Percentiles rank a stretch among this genome's conserved stretches.
Conservation (phyloP, 768 basidiomycete genomes). For the Serendipita sp. region DNA sequence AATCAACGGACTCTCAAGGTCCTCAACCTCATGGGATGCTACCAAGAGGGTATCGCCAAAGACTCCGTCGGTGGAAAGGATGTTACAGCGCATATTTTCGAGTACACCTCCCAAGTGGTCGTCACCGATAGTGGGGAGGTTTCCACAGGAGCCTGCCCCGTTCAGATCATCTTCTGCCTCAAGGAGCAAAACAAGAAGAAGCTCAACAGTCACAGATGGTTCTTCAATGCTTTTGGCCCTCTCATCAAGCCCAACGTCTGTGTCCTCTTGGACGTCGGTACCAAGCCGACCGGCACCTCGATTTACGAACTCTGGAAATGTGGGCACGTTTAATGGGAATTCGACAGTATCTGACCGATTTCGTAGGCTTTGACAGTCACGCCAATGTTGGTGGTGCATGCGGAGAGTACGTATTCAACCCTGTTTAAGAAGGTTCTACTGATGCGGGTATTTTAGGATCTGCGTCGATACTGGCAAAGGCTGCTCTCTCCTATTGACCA, state of each 20-base stretch:
- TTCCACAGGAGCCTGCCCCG: slow-evolving; percentile 52
- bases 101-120: slow-evolving; percentile 70
- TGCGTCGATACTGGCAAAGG: slow-evolving; percentile 66
- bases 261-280: slow-evolving; percentile 85
- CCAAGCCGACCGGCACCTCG: slow-evolving; percentile 84
- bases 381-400: slow-evolving; percentile 84
- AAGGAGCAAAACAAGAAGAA: slow-evolving; percentile 98
- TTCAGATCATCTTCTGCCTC: slow-evolving; percentile 79
- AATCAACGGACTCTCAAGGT: slow-evolving; percentile 86
- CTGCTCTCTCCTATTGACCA: slow-evolving; percentile 46
- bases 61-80: slow-evolving; percentile 79
- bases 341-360: background rate
- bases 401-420: slow-evolving; percentile 47
- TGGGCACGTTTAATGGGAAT: slow-evolving; percentile 10
- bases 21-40: slow-evolving; percentile 69
- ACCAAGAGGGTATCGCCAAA: slow-evolving; percentile 81
- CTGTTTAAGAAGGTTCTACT: background rate
- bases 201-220: slow-evolving; percentile 90
- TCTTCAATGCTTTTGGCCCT: slow-evolving; percentile 91
- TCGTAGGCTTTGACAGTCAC: slow-evolving; percentile 58
- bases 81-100: slow-evolving; percentile 86
- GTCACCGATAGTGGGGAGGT: slow-evolving; percentile 72
- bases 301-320: slow-evolving; percentile 98
- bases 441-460: slow-evolving; percentile 30
- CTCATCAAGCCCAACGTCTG: slow-evolving; percentile 80